phyloP scores from a whole-genome alignment of 805 yeast species.

The Ogataea pini region DNA sequence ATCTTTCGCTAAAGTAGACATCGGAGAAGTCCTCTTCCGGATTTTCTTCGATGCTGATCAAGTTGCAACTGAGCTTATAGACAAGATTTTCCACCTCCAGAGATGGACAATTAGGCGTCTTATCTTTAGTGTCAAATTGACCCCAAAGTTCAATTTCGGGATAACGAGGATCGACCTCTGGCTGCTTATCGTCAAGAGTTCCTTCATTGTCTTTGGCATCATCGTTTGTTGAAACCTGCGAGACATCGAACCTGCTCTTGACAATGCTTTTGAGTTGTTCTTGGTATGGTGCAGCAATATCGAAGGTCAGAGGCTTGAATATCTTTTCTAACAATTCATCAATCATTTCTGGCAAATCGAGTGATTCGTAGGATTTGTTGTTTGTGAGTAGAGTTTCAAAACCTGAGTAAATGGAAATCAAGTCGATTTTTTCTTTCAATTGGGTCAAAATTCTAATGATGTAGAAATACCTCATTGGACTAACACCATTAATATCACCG shows the following conservation, averaged over 20 bases:
- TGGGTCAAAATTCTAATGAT: slow-evolving; percentile 29
- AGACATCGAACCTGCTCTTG: slow-evolving; percentile 11
- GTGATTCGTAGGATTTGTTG: slow-evolving; percentile 6
- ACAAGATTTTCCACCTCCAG: slow-evolving; percentile 25
- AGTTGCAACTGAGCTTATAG: slow-evolving; percentile 19
- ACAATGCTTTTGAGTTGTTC: slow-evolving; percentile 13
- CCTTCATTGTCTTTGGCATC: background rate
- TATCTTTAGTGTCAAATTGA: background rate
- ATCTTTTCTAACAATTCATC: slow-evolving; percentile 18
- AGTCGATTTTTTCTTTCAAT: slow-evolving; percentile 25
- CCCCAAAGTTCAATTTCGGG: slow-evolving; percentile 28
- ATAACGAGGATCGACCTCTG: slow-evolving; percentile 7
- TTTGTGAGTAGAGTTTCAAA: slow-evolving; percentile 12
- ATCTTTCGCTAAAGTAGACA: slow-evolving; percentile 26
- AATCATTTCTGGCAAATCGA: slow-evolving; percentile 17
- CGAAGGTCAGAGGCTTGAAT: slow-evolving; percentile 14
- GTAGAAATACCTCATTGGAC: slow-evolving; percentile 26
- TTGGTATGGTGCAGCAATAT: slow-evolving; percentile 12
- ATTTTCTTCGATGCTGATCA: slow-evolving; percentile 16
- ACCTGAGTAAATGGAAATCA: slow-evolving; percentile 16
- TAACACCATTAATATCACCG: background rate
- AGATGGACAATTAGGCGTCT: slow-evolving; percentile 27
- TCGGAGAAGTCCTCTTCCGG: slow-evolving; percentile 31
- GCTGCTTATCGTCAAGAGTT: background rate
- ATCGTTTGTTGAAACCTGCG: background rate